phyloP scores from a whole-genome alignment of 129 eudicot species.

The Artemisia annua region DNA sequence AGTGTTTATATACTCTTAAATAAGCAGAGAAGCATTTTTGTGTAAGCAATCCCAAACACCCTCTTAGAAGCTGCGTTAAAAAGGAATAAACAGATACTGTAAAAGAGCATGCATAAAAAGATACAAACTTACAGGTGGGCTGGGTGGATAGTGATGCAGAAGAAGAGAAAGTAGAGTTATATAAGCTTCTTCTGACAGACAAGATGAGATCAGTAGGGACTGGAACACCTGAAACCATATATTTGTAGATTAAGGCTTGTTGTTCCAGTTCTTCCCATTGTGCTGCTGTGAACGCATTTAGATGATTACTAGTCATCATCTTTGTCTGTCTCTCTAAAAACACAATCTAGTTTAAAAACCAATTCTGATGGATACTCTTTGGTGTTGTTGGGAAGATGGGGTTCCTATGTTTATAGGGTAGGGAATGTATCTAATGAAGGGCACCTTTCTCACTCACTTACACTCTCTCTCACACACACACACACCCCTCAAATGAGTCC shows the following conservation, averaged over 20 bases:
- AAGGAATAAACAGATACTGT: not conserved
- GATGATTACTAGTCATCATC: constrained; percentile 33
- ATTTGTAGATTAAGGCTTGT: constrained; percentile 57
- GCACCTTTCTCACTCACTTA: not conserved
- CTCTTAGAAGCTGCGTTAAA: too few relatives aligned
- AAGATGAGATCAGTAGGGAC: constrained; percentile 51
- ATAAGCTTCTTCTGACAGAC: constrained; percentile 40
- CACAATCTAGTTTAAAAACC: constrained; percentile 3
- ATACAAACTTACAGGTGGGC: constrained; percentile 22
- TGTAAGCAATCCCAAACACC: too few relatives aligned
- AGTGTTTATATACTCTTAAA: too few relatives aligned
- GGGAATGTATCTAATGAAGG: constrained; percentile 27
- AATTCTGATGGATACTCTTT: not conserved
- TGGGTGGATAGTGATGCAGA: constrained; percentile 33
- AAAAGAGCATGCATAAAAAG: not conserved
- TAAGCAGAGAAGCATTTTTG: too few relatives aligned
- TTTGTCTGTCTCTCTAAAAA: constrained; percentile 1
- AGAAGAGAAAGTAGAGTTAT: constrained; percentile 17
- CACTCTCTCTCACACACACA: not conserved
- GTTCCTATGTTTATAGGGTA: constrained; percentile 32
- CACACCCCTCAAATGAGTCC: constrained; percentile 24
- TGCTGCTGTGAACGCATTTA: constrained; percentile 40
- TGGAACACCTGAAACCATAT: constrained; percentile 57
- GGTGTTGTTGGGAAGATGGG: constrained; percentile 26
- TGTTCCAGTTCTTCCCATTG: constrained; percentile 63